Percentiles rank a stretch among this genome's conserved stretches.
Evolutionary conservation across 805 yeast species (phyloP).

Genomic region (Candida coleopterorum): DNA sequence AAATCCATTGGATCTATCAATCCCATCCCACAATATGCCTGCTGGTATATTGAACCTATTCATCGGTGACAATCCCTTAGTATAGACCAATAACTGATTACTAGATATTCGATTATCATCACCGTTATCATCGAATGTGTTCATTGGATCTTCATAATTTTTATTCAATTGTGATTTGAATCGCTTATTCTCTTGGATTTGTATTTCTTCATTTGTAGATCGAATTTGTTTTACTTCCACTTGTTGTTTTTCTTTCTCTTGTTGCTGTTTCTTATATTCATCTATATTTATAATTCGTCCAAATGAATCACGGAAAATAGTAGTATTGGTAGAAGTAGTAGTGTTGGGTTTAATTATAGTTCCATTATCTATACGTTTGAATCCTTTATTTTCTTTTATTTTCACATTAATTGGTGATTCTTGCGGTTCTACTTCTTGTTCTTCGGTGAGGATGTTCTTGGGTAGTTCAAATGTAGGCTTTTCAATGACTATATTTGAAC

Average conservation of each 20-base stretch:
- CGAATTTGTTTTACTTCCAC: slow-evolving; percentile 24
- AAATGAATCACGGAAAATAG: slow-evolving; percentile 56
- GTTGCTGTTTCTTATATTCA: slow-evolving; percentile 16
- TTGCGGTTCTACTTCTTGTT: slow-evolving; percentile 8
- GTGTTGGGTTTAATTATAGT: slow-evolving; percentile 4
- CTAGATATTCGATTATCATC: slow-evolving; percentile 13
- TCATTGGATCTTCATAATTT: slow-evolving; percentile 63
- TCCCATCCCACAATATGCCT: slow-evolving; percentile 82
- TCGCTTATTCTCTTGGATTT: slow-evolving; percentile 21
- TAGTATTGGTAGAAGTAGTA: slow-evolving; percentile 16
- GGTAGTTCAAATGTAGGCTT: slow-evolving; percentile 9
- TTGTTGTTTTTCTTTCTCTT: slow-evolving; percentile 6
- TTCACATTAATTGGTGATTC: slow-evolving; percentile 21
- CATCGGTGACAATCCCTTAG: slow-evolving; percentile 46
- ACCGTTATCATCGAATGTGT: slow-evolving; percentile 32
- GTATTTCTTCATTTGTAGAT: slow-evolving; percentile 29
- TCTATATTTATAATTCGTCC: slow-evolving; percentile 51
- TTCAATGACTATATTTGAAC: slow-evolving; percentile 5
- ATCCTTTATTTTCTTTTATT: slow-evolving; percentile 23
- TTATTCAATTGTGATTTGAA: slow-evolving; percentile 21
- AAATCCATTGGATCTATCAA: slow-evolving; percentile 84
- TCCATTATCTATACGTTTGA: slow-evolving; percentile 33
- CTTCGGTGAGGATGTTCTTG: neutral
- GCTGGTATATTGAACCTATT: slow-evolving; percentile 77
- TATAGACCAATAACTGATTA: slow-evolving; percentile 30